phyloP scores from a whole-genome alignment of 2,329 filamentous ascomycete genomes.

The Verticillium klebahnii region DNA sequence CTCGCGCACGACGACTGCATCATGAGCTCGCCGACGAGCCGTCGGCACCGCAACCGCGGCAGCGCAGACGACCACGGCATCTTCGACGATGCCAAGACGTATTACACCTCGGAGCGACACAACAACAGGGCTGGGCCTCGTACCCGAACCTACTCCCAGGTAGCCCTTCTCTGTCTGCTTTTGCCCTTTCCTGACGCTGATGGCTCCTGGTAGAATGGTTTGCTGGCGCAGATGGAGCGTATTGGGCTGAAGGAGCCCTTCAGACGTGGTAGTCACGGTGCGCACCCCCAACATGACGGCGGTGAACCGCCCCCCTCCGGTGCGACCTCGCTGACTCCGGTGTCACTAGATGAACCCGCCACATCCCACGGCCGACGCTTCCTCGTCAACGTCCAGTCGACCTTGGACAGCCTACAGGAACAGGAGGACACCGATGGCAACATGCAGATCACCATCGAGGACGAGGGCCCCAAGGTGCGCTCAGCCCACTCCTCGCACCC shows the following conservation, averaged over 20 bases:
- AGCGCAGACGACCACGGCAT: slow-evolving; percentile 44
- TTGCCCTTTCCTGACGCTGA: slow-evolving; percentile 2
- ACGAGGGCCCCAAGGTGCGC: slow-evolving; percentile 80
- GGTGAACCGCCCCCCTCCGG: neutral
- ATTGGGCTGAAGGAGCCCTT: slow-evolving; percentile 49
- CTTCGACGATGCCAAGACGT: slow-evolving; percentile 54
- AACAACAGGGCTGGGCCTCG: slow-evolving; percentile 42
- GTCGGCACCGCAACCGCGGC: slow-evolving; percentile 17
- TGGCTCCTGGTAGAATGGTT: slow-evolving; percentile 33
- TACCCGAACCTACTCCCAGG: slow-evolving; percentile 54
- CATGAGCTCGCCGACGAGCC: slow-evolving; percentile 13
- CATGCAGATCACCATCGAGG: slow-evolving; percentile 96
- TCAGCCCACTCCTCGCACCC: neutral
- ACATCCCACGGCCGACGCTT: slow-evolving; percentile 65
- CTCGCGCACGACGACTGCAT: neutral
- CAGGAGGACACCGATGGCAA: slow-evolving; percentile 93
- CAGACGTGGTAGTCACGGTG: slow-evolving; percentile 56
- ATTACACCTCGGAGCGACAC: slow-evolving; percentile 53
- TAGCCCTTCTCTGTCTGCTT: slow-evolving; percentile 17
- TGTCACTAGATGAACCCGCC: slow-evolving; percentile 62
- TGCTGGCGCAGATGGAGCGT: slow-evolving; percentile 49
- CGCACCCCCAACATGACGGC: slow-evolving; percentile 10
- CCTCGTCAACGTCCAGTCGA: slow-evolving; percentile 80
- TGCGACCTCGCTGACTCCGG: neutral
- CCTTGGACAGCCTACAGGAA: slow-evolving; percentile 70